Evolutionary conservation across 129 eudicot genomes (phyloP).

Genomic region (Helichrysum umbraculigerum): DNA sequence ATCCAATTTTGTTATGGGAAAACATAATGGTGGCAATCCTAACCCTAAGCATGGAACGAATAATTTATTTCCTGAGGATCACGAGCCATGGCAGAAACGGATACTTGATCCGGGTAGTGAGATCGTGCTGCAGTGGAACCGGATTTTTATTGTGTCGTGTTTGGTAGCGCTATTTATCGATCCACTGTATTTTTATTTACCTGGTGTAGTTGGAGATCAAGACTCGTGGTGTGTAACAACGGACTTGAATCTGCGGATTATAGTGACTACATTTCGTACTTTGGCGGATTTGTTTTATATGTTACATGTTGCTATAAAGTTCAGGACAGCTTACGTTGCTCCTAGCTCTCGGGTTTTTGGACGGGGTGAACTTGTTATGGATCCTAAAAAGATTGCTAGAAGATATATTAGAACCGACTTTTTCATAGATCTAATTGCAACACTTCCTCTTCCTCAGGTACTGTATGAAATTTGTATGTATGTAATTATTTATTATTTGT

Average conservation of each 20-base stretch:
- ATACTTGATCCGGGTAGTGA: conserved; percentile 98
- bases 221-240: conserved; percentile 74
- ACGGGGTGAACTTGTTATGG: conserved; percentile 98
- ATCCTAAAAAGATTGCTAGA: conserved; percentile 79
- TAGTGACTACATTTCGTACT: conserved; percentile 77
- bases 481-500: neutral
- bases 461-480: neutral
- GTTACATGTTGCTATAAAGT: conserved; percentile 78
- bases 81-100: conserved; percentile 68
- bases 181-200: conserved; percentile 88
- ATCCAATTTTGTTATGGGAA: conserved; percentile 36
- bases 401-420: conserved; percentile 84
- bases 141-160: conserved; percentile 77
- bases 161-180: conserved; percentile 84
- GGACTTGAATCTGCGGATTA: conserved; percentile 65
- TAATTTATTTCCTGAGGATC: conserved; percentile 75
- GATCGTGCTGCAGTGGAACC: conserved; percentile 83
- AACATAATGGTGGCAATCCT: conserved; percentile 28
- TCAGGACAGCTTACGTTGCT: conserved; percentile 94
- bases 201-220: conserved; percentile 57
- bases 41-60: conserved; percentile 54
- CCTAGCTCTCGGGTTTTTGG: conserved; percentile 97
- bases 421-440: conserved; percentile 88
- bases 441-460: conserved; percentile 99
- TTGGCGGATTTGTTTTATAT: conserved; percentile 85